Evolutionary conservation across 2,329 filamentous ascomycete species (phyloP), one percentile per base, ranked within the genome.

Genomic region (Bipolaris zeicola): DNA sequence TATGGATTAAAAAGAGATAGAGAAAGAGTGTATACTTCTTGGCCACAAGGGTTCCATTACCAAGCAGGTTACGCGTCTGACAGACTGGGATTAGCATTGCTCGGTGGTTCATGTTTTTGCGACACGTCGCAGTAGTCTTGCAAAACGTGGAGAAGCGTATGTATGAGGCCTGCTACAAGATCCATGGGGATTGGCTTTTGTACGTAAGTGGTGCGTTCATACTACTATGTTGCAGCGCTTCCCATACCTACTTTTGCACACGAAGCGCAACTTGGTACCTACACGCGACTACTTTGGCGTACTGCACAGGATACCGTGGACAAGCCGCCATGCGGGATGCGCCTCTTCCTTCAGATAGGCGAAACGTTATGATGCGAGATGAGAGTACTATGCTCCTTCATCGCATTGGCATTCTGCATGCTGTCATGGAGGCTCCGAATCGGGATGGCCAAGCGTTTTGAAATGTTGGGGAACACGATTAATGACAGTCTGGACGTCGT

Each of bases 121-220:
- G 34, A 58, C 45, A 55, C 50, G 55, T 58, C 38, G 42, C 57
- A 57, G 44, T 33, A 50, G 50, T 44, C 44, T 50, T 39, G 44
- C 44, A 50, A 41, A 41, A 45, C 38, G 45, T 50, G 24, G 46
- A 39, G 20, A 34, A 37, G 11, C 33, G 33, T 38, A 26, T 22
- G 36, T 39, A 41, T 28, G 36, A 49, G 36, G 26, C n/a, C 5
- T 49, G 46, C 22, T 31, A 45, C 42, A 31, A 31, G 42, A 33
- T 31, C 42, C 42, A 45, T 28, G 16, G 26, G n/a, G 18, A 20
- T 14, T 16, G 28, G 18, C 13, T 45, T 11, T 11, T 33, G 6
- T 33, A 31, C 26, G n/a, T 18, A 38, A 38, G 6, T 20, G 42
- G 26, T 33, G 16, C 26, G 10, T 33, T 34, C 5, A 45, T 33